Evolutionary conservation across 2,329 filamentous ascomycete species (phyloP).

Genomic region (Aspergillus fructus): DNA sequence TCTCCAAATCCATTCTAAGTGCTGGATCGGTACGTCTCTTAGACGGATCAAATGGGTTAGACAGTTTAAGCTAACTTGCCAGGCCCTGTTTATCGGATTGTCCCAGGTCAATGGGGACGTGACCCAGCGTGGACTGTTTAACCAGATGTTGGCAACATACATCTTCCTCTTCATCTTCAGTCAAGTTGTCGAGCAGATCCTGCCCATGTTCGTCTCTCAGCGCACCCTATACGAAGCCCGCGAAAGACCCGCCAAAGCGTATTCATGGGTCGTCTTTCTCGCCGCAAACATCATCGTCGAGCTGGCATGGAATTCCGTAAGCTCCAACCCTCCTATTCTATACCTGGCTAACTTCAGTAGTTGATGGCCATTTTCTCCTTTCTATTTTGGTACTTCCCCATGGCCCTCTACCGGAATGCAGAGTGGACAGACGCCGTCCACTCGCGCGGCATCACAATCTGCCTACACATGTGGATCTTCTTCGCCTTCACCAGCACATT

Average conservation of each 20-base stretch:
- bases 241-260: slow-evolving; percentile 65
- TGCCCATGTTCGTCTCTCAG: slow-evolving; percentile 60
- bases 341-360: too few relatives aligned
- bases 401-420: slow-evolving; percentile 49
- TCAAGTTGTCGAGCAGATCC: slow-evolving; percentile 52
- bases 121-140: slow-evolving; percentile 77
- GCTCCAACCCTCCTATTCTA: too few relatives aligned
- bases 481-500: slow-evolving; percentile 72
- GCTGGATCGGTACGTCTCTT: too few relatives aligned
- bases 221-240: slow-evolving; percentile 60
- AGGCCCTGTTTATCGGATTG: slow-evolving; percentile 78
- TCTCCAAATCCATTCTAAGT: slow-evolving; percentile 69
- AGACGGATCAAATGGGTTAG: too few relatives aligned
- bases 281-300: slow-evolving; percentile 71
- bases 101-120: slow-evolving; percentile 75
- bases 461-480: slow-evolving; percentile 65
- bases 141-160: slow-evolving; percentile 89
- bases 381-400: slow-evolving; percentile 67
- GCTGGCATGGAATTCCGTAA: slow-evolving; percentile 60
- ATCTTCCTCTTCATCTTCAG: slow-evolving; percentile 81
- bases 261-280: slow-evolving; percentile 73
- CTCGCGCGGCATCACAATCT: slow-evolving; percentile 63
- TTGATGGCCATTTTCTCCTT: slow-evolving; percentile 64
- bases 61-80: slow-evolving; percentile 45
- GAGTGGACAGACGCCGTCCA: slow-evolving; percentile 38